Conservation (phyloP, 2,329 filamentous ascomycete genomes). For the Lasiodiplodia sp. region DNA sequence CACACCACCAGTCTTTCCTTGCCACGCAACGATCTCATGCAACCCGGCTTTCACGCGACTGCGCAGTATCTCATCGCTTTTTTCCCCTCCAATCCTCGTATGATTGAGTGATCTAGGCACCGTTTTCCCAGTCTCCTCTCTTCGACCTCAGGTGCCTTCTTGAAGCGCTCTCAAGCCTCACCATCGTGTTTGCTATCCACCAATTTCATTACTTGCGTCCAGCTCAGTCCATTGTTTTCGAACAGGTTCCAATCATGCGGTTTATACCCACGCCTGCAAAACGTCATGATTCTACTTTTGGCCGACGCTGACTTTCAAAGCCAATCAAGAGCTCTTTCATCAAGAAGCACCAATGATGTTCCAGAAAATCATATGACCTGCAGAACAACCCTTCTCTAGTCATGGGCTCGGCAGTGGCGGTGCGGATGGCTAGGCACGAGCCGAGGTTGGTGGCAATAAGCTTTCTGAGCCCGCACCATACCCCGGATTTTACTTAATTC, state of each 20-base stretch:
- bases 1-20: not conserved
- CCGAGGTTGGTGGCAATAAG: constrained; percentile 29
- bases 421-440: constrained; percentile 17
- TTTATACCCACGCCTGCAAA: not conserved
- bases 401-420: constrained; percentile 15
- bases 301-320: not conserved
- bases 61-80: not conserved
- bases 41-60: not conserved
- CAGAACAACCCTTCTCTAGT: not conserved
- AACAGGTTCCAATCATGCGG: not conserved
- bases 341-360: not conserved
- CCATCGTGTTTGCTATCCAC: not conserved
- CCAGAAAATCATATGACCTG: constrained; percentile 11
- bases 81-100: not conserved
- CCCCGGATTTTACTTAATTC: constrained; percentile 12
- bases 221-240: not conserved
- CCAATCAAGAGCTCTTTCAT: not conserved
- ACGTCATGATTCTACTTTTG: not conserved
- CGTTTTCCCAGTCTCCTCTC: not conserved
- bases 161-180: not conserved
- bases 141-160: not conserved
- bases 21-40: not conserved
- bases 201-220: not conserved
- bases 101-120: not conserved
- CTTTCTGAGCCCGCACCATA: constrained; percentile 25